Evolutionary conservation across 2,329 filamentous ascomycete genomes (phyloP), one percentile per base, ranked within the genome.

Genomic region (Fusarium piperis): DNA sequence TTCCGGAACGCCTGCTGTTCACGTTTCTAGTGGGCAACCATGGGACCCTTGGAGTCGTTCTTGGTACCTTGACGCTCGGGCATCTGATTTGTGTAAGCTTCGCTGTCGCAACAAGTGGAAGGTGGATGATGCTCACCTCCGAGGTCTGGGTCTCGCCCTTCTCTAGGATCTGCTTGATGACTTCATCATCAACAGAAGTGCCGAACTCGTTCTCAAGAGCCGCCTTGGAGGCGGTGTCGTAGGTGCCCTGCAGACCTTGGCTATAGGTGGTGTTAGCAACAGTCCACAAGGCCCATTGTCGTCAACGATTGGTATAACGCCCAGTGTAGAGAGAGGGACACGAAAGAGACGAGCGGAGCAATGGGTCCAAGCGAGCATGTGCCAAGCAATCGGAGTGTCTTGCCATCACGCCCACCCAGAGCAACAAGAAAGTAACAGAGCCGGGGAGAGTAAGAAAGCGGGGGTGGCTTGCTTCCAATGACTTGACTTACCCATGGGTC

Each of bases 121-220:
- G 11, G 9, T 26, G 6, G 3, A 16, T 36, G 38, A 23, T 32
- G 76, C 82, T 80, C 74, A 89, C 88, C 82, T 87, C 83, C 18
- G 82, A 73, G 77, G 89, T 87, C 82, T 96, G 92, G 62, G 92
- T 80, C 16, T 85, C 85, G 23, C 95, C 95, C 80, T 89, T 89
- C 84, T 94, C 88, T 44, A 98, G 85, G 71, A 99, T 97, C 83
- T 90, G 85, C 83, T 89, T 89, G 78, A 98, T 92, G 65, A 92
- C 91, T 1, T 95, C 93, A 9, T 98, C 95, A 26, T 94, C 91
- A 61, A 91, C 86, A 75, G 87, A 83, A 15, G 94, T 95, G 74
- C 93, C 94, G 76, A 99, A 99, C 84, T 98, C 95, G 74, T 91
- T 92, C 78, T 96, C 91, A 6, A 99, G 87, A 52, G 86, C 86